Base-by-base conservation (phyloP, 176 grass and related monocot genomes). In the Puya raimondii region DNA sequence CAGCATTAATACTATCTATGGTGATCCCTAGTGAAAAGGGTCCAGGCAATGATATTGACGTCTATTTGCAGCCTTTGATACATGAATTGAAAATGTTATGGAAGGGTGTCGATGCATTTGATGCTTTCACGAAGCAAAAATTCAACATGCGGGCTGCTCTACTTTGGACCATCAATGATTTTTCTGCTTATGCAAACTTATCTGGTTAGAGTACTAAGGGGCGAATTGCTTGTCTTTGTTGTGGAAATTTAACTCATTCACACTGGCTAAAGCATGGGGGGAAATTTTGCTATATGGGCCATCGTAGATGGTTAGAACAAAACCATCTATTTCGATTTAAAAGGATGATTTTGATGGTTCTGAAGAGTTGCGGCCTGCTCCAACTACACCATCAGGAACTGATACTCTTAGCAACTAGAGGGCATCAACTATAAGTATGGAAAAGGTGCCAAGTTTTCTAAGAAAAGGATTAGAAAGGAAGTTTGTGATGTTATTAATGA, bases 261-360 rank as follows among this genome's bases (percentile, higher is more conserved):
- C 0, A 66, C 1, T 20, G 11, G 11, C 23, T 74, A 47, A 80
- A 64, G 63, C 9, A 53, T 53, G 7, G 51, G 0, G 25, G 20
- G 21, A 80, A 69, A 53, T 25, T 73, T 73, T 67, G 11, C 18
- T 74, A 81, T 27, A 64, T 82, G 15, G 80, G 50, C 10, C 80
- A 76, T 47, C 10, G 25, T 11, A 47, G 51, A 4, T 74, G 54
- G 23, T 73, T 81, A 13, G 50, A 52, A 14, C 48, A 9, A 48
- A 12, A 7, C 10, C 12, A 47, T 7, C 73, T 71, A 0, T 23
- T 5, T 42, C 63, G 52, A 59, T 0, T 23, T 14, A 72, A n/a
- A 63, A 79, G 16, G 50, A 58, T 20, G 0, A 3, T 7, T 79
- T 79, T 76, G 47, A 65, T 61, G 57, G 58, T 29, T 20, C 17